These are phyloP conservation scores for Colletotrichum tropicicola DNA, from an alignment of 2,329 filamentous ascomycete genomes.

Conservation along the genomic window DNA sequence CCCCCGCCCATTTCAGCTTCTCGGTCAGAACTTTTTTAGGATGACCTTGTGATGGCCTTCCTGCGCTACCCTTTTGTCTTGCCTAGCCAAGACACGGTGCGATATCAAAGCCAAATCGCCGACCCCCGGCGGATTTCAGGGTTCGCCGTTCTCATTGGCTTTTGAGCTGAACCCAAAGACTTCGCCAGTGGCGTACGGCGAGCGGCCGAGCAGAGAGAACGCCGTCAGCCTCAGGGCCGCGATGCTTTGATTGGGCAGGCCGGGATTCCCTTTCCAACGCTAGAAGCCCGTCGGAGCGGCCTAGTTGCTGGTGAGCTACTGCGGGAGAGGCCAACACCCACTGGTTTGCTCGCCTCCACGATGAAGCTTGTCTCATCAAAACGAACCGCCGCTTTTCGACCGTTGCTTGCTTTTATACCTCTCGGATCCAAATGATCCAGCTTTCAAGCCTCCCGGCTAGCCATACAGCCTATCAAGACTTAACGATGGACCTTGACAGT, in stretches of 20 bases:
- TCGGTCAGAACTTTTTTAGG: not conserved
- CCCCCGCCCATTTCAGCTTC: not conserved
- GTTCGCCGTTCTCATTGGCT: not conserved
- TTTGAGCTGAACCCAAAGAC: not conserved
- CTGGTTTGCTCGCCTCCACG: constrained; percentile 1
- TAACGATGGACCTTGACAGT: not conserved
- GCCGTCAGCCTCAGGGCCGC: not conserved
- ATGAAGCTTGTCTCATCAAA: constrained; percentile 10
- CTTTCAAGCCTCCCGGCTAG: not conserved
- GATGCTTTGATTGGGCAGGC: constrained; percentile 16
- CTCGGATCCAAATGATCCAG: not conserved
- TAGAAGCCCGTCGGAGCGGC: constrained; percentile 11
- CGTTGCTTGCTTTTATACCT: not conserved
- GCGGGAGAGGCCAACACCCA: not conserved
- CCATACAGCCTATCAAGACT: not conserved
- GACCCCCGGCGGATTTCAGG: not conserved
- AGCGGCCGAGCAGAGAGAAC: not conserved
- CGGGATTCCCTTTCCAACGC: constrained; percentile 1
- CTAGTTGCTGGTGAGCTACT: not conserved
- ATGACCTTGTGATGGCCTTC: not conserved
- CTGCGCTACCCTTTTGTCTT: not conserved
- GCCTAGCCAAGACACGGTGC: constrained; percentile 2
- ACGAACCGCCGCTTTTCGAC: not conserved
- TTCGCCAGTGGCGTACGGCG: constrained; percentile 9
- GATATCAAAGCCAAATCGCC: not conserved